Evolutionary conservation across 164 flowering plant species (phyloP).

Genomic region (Umbilicus rupestris): DNA sequence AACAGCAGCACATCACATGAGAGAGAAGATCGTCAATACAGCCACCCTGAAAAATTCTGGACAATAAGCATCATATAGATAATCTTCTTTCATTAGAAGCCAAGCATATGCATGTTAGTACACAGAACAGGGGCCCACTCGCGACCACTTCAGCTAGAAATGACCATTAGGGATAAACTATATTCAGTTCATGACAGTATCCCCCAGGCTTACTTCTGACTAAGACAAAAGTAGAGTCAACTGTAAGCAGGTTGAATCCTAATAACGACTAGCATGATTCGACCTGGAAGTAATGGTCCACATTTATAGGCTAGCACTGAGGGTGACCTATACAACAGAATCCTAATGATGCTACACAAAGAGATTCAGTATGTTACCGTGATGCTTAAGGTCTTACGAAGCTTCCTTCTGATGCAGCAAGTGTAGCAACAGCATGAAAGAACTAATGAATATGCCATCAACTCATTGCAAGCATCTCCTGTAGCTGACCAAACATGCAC

Average conservation of each 20-base stretch:
- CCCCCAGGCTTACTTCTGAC: neutral
- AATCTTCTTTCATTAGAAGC: neutral
- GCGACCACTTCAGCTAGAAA: neutral
- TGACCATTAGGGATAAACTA: neutral
- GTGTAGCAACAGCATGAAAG: conserved; percentile 95
- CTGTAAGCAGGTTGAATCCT: neutral
- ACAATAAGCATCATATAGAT: neutral
- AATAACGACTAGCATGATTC: neutral
- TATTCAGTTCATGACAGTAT: neutral
- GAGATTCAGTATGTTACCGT: conserved; percentile 31
- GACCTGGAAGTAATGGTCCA: neutral
- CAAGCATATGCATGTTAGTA: neutral
- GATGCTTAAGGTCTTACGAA: conserved; percentile 71
- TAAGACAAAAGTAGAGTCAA: too few species aligned
- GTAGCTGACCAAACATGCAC: conserved; percentile 47
- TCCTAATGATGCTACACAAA: neutral
- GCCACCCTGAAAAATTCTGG: conserved; percentile 62
- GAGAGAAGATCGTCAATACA: conserved; percentile 83
- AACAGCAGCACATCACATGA: conserved; percentile 94
- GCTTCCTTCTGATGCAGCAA: conserved; percentile 88
- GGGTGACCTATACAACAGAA: neutral
- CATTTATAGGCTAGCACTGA: neutral
- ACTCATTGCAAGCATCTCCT: conserved; percentile 83
- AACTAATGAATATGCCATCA: conserved; percentile 91
- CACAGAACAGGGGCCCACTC: neutral